Evolutionary conservation across 805 yeast genomes (phyloP), one percentile per base, ranked within the genome.

Genomic region (Candida qinlingensis): DNA sequence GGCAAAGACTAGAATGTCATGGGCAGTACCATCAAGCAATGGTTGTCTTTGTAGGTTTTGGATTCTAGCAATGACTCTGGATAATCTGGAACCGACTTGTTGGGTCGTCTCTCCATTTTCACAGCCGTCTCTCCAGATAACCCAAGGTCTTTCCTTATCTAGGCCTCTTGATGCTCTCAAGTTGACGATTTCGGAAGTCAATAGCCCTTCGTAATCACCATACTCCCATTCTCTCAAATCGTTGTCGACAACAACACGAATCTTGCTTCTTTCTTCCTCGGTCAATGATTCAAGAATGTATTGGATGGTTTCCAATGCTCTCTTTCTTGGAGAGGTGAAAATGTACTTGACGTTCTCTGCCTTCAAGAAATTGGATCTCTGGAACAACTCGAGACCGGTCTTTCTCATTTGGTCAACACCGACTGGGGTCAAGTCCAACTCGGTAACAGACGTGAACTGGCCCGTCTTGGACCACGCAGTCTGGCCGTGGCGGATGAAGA

Each of bases 401-500:
- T 77, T 77, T 41, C 69, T 67, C 80, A 89, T 87, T 62, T 89
- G 94, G 36, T 71, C 71, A 11, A 80, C 87, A 44, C 97, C 98
- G 57, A 79, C 83, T 3, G 72, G 74, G 1, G 97, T 88, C 61
- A 92, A 75, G 8, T 81, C 81, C 13, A 92, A 63, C 58, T 92
- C 97, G 1, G 98, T 92, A 39, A 73, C 55, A 3, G 97, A 88
- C 4, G 98, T 92, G 69, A 87, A 85, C 64, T 88, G 96, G 28
- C 98, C 98, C 2, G 90, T 77, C 60, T 86, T 83, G 41, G 97
- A 91, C 98, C 98, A 91, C 66, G 84, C 96, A 2, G 98, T 91
- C 70, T 91, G 96, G 30, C 92, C 92, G 57, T 86, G 94, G 63
- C 94, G 88, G 44, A 85, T 77, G 54, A 85, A 79, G 28, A 85